Base-by-base conservation (phyloP, 129 eudicot genomes). In the Saposhnikovia divaricata region DNA sequence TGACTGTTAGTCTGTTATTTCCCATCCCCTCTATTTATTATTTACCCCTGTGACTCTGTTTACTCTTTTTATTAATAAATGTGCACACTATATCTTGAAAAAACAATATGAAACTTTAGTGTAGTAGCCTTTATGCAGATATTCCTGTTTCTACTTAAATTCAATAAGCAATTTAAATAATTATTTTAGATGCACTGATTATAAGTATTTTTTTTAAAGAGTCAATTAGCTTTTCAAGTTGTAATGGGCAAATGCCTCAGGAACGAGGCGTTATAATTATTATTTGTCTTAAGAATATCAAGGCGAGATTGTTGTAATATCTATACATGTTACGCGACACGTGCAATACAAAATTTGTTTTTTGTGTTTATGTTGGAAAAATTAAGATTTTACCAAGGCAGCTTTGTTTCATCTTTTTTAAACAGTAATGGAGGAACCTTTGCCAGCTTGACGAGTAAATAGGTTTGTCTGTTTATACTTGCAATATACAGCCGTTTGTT, bases 371-470 rank as follows among this genome's bases (percentile, higher is more conserved):
- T 51, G n/a, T 51, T 51, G n/a, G 18, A 51, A 51, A 61, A 3
- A 61, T 61, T n/a, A 61, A 61, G 31, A n/a, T 61, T n/a, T 6
- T 61, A 61, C 69, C n/a, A n/a, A 61, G 34, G 25, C 25, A 5
- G 28, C 27, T 57, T 61, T 61, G 69, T 61, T 61, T 61, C 31
- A 9, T 61, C 34, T 61, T 61, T 34, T 25, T n/a, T 61, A 25
- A 59, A 61, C 69, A 61, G 69, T 61, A n/a, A 21, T 61, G 69
- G 69, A 61, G 69, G 69, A 61, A n/a, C 69, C 69, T 23, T 61
- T 61, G 69, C 69, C 69, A 21, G 69, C 69, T n/a, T 61, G 34
- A 61, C 4, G n/a, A 61, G 69, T 5, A 61, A n/a, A 61, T 61
- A 61, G 0, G 12, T 59, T 59, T n/a, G 34, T 23, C 14, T 3